phyloP scores from a whole-genome alignment of 305 asterid genomes.

The Rubia tinctorum region DNA sequence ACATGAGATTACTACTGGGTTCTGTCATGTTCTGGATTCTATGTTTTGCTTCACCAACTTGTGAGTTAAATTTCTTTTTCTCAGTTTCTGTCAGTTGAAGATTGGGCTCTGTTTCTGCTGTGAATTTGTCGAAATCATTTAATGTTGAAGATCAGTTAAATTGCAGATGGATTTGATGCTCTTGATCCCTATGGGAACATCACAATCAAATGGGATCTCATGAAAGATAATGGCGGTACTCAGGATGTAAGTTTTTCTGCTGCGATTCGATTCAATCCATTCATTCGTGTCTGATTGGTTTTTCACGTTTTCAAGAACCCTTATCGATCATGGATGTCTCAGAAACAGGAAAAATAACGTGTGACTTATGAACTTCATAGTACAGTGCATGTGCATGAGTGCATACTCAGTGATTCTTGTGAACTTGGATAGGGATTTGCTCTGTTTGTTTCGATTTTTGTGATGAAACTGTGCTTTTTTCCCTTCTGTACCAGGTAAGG shows the following conservation, averaged over 20 bases:
- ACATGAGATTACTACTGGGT: slow-evolving; percentile 19
- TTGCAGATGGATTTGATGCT: slow-evolving; percentile 83
- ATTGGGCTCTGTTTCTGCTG: background rate
- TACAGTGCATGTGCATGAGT: background rate
- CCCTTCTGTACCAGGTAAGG: slow-evolving; percentile 35
- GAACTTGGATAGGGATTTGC: background rate
- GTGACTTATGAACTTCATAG: background rate
- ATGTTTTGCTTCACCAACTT: slow-evolving; percentile 24
- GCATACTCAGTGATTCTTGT: background rate
- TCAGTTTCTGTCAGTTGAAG: slow-evolving; percentile 3
- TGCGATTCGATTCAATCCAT: background rate
- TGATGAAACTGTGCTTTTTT: background rate
- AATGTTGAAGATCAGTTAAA: slow-evolving; percentile 52
- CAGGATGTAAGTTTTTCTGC: slow-evolving; percentile 43
- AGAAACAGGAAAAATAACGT: background rate
- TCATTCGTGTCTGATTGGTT: background rate
- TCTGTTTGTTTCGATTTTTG: background rate
- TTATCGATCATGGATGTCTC: background rate
- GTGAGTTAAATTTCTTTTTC: slow-evolving; percentile 25
- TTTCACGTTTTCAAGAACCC: background rate
- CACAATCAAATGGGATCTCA: slow-evolving; percentile 74
- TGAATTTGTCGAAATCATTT: slow-evolving; percentile 17
- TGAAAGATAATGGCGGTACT: slow-evolving; percentile 30
- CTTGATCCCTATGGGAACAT: slow-evolving; percentile 84
- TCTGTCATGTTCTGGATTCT: slow-evolving; percentile 22